Percentiles rank a stretch among this genome's conserved stretches.
phyloP scores from a whole-genome alignment of 148 eudicot genomes.

The Chenopodium formosanum region DNA sequence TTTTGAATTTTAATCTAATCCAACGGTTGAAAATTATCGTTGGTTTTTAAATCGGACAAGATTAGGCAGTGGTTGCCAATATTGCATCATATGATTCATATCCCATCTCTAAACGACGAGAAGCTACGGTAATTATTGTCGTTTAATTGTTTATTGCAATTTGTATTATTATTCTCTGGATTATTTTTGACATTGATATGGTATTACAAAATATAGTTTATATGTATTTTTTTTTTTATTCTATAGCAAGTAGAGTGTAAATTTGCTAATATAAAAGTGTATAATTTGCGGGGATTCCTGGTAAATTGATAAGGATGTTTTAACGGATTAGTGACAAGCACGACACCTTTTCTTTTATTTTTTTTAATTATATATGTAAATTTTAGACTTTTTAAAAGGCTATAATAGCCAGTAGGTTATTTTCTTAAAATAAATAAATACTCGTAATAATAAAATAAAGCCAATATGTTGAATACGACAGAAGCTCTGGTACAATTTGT shows the following conservation, averaged over 20 bases:
- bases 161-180: slow-evolving; percentile 8
- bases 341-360: not conserved
- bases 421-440: too few relatives aligned
- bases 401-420: too few relatives aligned
- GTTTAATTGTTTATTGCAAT: not conserved
- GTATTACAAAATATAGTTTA: too few relatives aligned
- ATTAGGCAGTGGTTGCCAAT: not conserved
- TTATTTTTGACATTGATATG: not conserved
- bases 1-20: not conserved
- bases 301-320: not conserved
- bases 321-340: slow-evolving; percentile 3
- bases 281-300: not conserved
- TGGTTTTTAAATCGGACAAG: not conserved
- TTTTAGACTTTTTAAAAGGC: too few relatives aligned
- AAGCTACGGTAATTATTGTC: not conserved
- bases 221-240: not conserved
- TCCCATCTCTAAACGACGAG: not conserved
- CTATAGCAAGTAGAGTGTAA: not conserved
- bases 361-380: too few relatives aligned
- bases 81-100: not conserved
- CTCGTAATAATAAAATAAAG: too few relatives aligned
- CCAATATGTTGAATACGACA: not conserved
- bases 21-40: not conserved
- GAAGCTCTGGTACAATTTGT: too few relatives aligned
- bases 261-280: not conserved